phyloP scores from a whole-genome alignment of 2,329 filamentous ascomycete genomes.

The Aspergillus terreus region DNA sequence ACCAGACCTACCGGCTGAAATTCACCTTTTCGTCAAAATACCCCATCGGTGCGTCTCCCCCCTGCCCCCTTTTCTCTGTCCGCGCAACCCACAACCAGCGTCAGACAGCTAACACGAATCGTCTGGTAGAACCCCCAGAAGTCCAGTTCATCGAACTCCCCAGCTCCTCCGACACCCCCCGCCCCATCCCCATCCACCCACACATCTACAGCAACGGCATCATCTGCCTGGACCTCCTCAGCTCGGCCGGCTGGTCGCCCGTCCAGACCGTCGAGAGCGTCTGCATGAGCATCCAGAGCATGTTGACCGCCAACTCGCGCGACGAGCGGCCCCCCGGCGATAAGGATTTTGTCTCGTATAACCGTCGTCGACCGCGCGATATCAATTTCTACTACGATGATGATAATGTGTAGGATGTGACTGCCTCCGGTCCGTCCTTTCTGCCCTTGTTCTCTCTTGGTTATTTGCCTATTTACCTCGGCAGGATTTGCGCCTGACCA shows the following conservation, averaged over 20 bases:
- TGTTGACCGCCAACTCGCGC: slow-evolving; percentile 92
- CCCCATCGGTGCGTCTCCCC: slow-evolving; percentile 68
- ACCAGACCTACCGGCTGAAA: slow-evolving; percentile 77
- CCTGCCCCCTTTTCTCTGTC: neutral
- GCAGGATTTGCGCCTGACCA: neutral
- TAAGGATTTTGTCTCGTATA: slow-evolving; percentile 79
- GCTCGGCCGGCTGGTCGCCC: slow-evolving; percentile 85
- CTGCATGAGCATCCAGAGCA: slow-evolving; percentile 96
- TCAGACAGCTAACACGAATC: too few relatives aligned
- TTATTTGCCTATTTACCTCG: neutral
- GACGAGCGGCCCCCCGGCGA: slow-evolving; percentile 88
- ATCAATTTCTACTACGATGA: slow-evolving; percentile 96
- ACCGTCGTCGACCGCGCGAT: slow-evolving; percentile 75
- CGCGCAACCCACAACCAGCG: too few relatives aligned
- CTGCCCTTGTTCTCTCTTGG: neutral
- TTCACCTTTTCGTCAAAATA: slow-evolving; percentile 82
- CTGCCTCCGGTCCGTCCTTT: neutral
- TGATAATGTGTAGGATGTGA: slow-evolving; percentile 59
- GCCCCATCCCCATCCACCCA: slow-evolving; percentile 83
- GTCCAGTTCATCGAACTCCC: slow-evolving; percentile 74
- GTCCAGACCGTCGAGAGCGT: slow-evolving; percentile 97
- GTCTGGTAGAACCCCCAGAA: slow-evolving; percentile 75
- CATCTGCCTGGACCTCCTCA: slow-evolving; percentile 92
- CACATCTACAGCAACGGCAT: slow-evolving; percentile 99
- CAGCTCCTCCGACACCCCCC: slow-evolving; percentile 34